Base-by-base conservation (phyloP, 75 land plant genomes). In the Picea sitchensis region DNA sequence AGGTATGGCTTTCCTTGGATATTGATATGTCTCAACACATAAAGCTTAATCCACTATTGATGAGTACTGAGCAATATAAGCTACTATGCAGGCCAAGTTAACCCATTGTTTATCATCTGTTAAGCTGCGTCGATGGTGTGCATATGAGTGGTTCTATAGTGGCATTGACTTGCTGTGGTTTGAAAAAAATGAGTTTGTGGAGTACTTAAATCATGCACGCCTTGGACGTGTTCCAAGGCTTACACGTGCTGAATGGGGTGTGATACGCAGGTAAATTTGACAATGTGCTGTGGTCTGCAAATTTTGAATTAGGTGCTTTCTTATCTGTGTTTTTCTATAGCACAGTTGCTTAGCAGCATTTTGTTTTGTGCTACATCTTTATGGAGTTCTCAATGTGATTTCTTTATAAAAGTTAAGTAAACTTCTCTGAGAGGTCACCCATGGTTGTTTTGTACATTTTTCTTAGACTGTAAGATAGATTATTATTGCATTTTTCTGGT, bases 151-250 rank as follows among this genome's bases (percentile, higher is more conserved):
- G 98, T 96, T 96, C 72, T 96, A 96, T 65, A 93, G 98, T 87
- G 92, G 94, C 65, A 96, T 96, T 78, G 98, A 96, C 79, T 90
- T 90, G 73, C 98, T 96, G 56, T 96, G 96, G 96, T 96, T 93
- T 90, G 89, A 91, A 38, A 88, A 84, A 76, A 90, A 84, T 77
- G 98, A 96, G 77, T 96, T 93, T 87, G 96, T 92, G 20, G 98
- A 90, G 79, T 96, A 93, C 86, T 71, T 96, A 56, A 85, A 92
- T 81, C 94, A 93, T 92, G 98, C 91, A 59, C 85, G 90, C 34
- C 78, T 93, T 63, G 92, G 98, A 4, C 88, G 88, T 80, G 84
- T 93, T 75, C 92, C 92, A 61, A 93, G 92, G 64, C 82, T 96
- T 64, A 93, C 96, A 32, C 94, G 93, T 80, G 87, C 83, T 61